These are phyloP conservation scores for Venturia nashicola DNA, from an alignment of 2,329 filamentous ascomycete species.

Conservation along the genomic window DNA sequence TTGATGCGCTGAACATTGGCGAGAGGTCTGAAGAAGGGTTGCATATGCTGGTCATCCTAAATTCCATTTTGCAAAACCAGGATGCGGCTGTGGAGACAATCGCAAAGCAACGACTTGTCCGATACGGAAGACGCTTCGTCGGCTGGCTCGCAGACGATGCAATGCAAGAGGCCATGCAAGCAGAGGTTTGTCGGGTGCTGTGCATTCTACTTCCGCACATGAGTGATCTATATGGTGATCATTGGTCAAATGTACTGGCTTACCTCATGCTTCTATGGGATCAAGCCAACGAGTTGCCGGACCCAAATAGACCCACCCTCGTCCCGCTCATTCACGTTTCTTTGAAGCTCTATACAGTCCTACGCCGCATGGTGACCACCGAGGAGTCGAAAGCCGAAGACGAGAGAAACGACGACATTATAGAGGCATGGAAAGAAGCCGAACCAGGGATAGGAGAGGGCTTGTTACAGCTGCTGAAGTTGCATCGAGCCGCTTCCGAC, in stretches of 20 bases:
- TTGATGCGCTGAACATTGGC: slow-evolving; percentile 41
- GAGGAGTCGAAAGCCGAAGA: slow-evolving; percentile 2
- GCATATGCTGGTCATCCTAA: slow-evolving; percentile 40
- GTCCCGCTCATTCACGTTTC: slow-evolving; percentile 55
- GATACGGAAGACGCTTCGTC: slow-evolving; percentile 68
- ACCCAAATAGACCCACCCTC: background rate
- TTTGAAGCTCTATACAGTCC: slow-evolving; percentile 52
- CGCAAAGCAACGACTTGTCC: slow-evolving; percentile 58
- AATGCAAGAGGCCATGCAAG: slow-evolving; percentile 40
- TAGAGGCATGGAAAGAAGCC: slow-evolving; percentile 57
- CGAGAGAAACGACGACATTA: slow-evolving; percentile 65
- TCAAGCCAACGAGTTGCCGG: slow-evolving; percentile 9
- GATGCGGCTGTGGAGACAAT: slow-evolving; percentile 35
- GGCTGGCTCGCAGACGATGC: slow-evolving; percentile 49
- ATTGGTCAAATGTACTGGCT: slow-evolving; percentile 53
- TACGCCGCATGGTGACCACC: background rate
- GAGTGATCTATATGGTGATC: slow-evolving; percentile 71
- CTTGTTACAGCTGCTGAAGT: slow-evolving; percentile 52
- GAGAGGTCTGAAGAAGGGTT: slow-evolving; percentile 31
- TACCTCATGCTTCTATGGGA: slow-evolving; percentile 26
- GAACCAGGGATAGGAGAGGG: slow-evolving; percentile 43
- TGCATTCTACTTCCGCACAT: slow-evolving; percentile 56
- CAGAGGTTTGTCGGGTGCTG: slow-evolving; percentile 41
- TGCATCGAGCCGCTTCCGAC: slow-evolving; percentile 37
- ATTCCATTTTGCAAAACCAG: slow-evolving; percentile 38